phyloP scores from a whole-genome alignment of 202 grass and related monocot species.

The Carex arenaria region DNA sequence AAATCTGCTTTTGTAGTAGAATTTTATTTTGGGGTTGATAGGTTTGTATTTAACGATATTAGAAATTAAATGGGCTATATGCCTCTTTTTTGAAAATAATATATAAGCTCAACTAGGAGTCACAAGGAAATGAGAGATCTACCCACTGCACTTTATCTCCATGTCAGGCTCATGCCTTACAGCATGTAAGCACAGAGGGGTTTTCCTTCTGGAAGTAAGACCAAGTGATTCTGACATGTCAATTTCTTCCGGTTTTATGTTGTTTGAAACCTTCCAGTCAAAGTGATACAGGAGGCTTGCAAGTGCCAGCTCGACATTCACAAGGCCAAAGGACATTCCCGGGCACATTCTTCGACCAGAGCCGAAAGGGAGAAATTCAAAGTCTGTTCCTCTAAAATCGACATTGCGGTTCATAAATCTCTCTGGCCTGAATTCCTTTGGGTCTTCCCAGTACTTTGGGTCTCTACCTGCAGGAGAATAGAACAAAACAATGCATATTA shows the following conservation, averaged over 20 bases:
- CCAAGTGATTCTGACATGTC: constrained; percentile 32
- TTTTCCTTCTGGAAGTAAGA: neutral
- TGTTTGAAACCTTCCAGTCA: constrained; percentile 14
- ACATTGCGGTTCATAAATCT: constrained; percentile 19
- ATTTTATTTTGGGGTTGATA: no score
- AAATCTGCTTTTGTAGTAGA: no score
- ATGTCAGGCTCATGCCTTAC: no score
- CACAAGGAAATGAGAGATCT: no score
- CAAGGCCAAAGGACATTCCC: constrained; percentile 9
- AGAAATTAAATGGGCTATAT: no score
- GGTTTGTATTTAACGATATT: no score
- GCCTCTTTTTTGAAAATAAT: neutral
- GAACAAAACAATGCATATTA: neutral
- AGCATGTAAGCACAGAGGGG: neutral
- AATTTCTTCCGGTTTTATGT: neutral
- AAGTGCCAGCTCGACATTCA: constrained; percentile 3
- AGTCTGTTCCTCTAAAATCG: constrained; percentile 24
- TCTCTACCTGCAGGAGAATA: constrained; percentile 20
- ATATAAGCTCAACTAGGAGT: no score
- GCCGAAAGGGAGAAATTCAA: constrained; percentile 30
- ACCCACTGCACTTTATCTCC: no score
- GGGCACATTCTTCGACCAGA: constrained; percentile 27
- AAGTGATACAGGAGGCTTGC: constrained; percentile 20
- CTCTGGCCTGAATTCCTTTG: constrained; percentile 28
- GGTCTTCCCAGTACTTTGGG: constrained; percentile 21